These are phyloP conservation scores for Aeschynomene evenia DNA, from an alignment of 306 rosid genomes.

Conservation along the genomic window DNA sequence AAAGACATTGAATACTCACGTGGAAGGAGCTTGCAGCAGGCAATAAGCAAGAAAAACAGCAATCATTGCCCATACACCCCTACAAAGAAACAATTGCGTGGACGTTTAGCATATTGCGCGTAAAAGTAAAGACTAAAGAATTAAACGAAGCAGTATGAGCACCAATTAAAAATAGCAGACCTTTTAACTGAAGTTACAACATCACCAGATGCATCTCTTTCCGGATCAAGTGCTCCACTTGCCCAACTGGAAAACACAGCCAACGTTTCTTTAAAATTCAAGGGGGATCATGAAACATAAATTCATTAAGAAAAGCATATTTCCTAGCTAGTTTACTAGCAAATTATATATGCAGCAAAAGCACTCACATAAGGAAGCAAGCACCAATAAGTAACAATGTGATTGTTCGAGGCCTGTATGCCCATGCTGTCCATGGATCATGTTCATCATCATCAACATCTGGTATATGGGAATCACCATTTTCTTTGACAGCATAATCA, in stretches of 20 bases:
- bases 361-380: slow-evolving; percentile 92
- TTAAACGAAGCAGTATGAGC: slow-evolving; percentile 1
- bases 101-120: slow-evolving; percentile 8
- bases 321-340: not conserved
- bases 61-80: slow-evolving; percentile 99
- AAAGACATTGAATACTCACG: slow-evolving; percentile 59
- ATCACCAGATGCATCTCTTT: slow-evolving; percentile 77
- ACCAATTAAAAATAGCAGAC: slow-evolving; percentile 41
- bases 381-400: slow-evolving; percentile 92
- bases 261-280: not conserved
- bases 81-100: slow-evolving; percentile 42
- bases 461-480: slow-evolving; percentile 56
- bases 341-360: slow-evolving; percentile 25
- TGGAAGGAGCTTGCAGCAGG: slow-evolving; percentile 96
- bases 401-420: slow-evolving; percentile 95
- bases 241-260: slow-evolving; percentile 67
- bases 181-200: slow-evolving; percentile 87
- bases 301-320: not conserved
- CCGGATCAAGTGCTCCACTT: slow-evolving; percentile 93
- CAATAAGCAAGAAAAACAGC: slow-evolving; percentile 98
- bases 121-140: not conserved
- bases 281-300: not conserved
- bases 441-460: slow-evolving; percentile 68
- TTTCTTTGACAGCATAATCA: slow-evolving; percentile 54
- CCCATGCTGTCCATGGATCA: slow-evolving; percentile 99